These are phyloP conservation scores for Ogataea dorogensis DNA, from an alignment of 805 yeast genomes.

Conservation along the genomic window DNA sequence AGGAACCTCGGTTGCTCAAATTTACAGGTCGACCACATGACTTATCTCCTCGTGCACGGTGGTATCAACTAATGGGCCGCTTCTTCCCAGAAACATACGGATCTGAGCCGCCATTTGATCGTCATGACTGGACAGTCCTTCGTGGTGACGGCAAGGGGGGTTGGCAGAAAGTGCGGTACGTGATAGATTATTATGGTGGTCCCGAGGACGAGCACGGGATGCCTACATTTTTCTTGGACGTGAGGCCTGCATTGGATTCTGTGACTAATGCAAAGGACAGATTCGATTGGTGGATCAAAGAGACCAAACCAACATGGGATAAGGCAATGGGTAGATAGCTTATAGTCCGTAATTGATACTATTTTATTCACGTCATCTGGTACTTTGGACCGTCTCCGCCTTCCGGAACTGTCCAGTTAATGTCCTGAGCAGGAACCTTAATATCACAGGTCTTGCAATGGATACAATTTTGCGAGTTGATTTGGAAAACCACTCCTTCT, in stretches of 20 bases:
- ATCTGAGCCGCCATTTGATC: conserved; percentile 87
- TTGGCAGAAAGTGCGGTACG: conserved; percentile 81
- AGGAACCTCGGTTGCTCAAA: conserved; percentile 72
- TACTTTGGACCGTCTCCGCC: conserved; percentile 99
- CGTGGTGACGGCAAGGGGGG: conserved; percentile 52
- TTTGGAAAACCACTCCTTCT: conserved; percentile 79
- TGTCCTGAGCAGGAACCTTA: conserved; percentile 92
- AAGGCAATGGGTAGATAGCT: conserved; percentile 72
- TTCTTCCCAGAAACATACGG: conserved; percentile 71
- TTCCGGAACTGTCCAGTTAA: conserved; percentile 96
- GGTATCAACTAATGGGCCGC: conserved; percentile 62
- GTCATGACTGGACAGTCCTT: conserved; percentile 98
- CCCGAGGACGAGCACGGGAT: conserved; percentile 81
- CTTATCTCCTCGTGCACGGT: conserved; percentile 78
- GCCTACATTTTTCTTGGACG: conserved; percentile 91
- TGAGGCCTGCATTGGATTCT: conserved; percentile 89
- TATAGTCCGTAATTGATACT: conserved; percentile 12
- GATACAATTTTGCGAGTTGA: conserved; percentile 95
- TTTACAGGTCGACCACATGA: conserved; percentile 94
- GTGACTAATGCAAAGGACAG: conserved; percentile 65
- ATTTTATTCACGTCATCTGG: conserved; percentile 55
- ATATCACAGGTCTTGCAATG: conserved; percentile 99
- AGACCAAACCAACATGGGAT: conserved; percentile 58
- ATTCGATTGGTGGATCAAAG: conserved; percentile 52
- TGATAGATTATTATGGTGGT: conserved; percentile 95